Evolutionary conservation across 2,329 filamentous ascomycete genomes (phyloP).

Genomic region (Mycosphaerelloides madeirae): DNA sequence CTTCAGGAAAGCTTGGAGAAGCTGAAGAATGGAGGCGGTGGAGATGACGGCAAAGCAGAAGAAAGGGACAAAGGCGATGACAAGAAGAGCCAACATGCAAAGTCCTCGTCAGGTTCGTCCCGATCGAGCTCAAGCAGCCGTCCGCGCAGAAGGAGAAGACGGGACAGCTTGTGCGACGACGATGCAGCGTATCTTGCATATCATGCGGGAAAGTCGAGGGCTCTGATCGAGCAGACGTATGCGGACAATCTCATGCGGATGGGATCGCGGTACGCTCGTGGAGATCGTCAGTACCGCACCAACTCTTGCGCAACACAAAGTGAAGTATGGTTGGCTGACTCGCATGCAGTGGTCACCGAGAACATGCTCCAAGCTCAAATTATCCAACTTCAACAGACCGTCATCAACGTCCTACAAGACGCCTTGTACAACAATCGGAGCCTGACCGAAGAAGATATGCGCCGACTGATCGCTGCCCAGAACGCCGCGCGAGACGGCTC

Average conservation of each 20-base stretch:
- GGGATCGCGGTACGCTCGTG: slow-evolving; percentile 35
- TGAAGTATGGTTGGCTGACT: slow-evolving; percentile 11
- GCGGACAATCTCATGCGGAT: slow-evolving; percentile 23
- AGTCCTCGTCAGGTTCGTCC: slow-evolving; percentile 9
- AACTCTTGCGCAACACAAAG: no score
- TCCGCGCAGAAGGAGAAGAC: slow-evolving; percentile 1
- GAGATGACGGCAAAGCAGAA: slow-evolving; percentile 20
- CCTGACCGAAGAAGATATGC: slow-evolving; percentile 37
- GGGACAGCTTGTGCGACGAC: slow-evolving; percentile 6
- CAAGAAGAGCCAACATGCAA: slow-evolving; percentile 1
- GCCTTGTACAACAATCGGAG: slow-evolving; percentile 39
- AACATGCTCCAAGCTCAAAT: slow-evolving; percentile 42
- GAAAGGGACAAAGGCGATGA: slow-evolving; percentile 3
- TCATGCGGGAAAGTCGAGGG: slow-evolving; percentile 10
- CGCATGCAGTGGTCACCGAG: slow-evolving; percentile 35
- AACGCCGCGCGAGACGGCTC: slow-evolving; percentile 39
- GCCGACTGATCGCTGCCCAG: slow-evolving; percentile 38
- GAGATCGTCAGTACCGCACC: slow-evolving; percentile 33
- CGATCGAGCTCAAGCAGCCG: slow-evolving; percentile 15
- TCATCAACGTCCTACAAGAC: slow-evolving; percentile 42
- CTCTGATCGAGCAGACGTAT: slow-evolving; percentile 20
- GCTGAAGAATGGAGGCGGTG: slow-evolving; percentile 20
- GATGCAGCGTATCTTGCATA: slow-evolving; percentile 1
- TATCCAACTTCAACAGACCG: slow-evolving; percentile 41
- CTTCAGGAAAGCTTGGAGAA: slow-evolving; percentile 27